phyloP scores from a whole-genome alignment of 371 early-diverging fungal genomes.

The Circinella umbellata region DNA sequence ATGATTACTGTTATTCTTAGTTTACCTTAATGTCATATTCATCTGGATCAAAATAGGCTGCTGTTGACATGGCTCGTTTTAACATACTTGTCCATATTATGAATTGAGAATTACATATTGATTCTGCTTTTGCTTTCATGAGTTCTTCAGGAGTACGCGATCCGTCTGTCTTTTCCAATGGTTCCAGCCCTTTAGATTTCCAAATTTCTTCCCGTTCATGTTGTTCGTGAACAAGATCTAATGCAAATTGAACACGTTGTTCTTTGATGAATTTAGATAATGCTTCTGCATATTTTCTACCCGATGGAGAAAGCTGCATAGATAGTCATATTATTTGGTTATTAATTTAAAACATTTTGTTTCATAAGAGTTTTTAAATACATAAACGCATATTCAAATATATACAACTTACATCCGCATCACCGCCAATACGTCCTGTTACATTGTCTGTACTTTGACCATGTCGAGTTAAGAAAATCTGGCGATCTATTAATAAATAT shows the following conservation, averaged over 20 bases:
- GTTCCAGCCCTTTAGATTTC: slow-evolving; percentile 33
- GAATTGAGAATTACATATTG: slow-evolving; percentile 44
- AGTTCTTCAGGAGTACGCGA: slow-evolving; percentile 12
- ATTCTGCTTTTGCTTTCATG: slow-evolving; percentile 19
- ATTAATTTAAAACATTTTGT: background rate
- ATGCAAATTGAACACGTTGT: slow-evolving; percentile 45
- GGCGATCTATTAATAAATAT: slow-evolving; percentile 56
- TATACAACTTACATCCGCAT: slow-evolving; percentile 65
- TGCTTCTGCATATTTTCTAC: slow-evolving; percentile 68
- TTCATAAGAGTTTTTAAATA: too few species aligned
- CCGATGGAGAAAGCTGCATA: slow-evolving; percentile 57
- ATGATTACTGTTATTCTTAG: too few species aligned
- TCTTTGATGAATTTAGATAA: slow-evolving; percentile 67
- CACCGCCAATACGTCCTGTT: slow-evolving; percentile 72
- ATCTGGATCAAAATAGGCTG: slow-evolving; percentile 69
- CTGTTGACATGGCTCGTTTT: slow-evolving; percentile 73
- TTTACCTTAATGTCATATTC: slow-evolving; percentile 65
- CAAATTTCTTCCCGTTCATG: slow-evolving; percentile 36
- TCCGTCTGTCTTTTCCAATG: slow-evolving; percentile 27
- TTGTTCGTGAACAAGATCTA: slow-evolving; percentile 36
- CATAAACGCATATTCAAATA: background rate
- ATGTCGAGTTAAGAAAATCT: slow-evolving; percentile 84
- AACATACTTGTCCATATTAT: slow-evolving; percentile 83
- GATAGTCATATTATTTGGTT: slow-evolving; percentile 1
- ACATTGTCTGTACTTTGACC: slow-evolving; percentile 74